Percentiles rank a stretch among this genome's conserved stretches.
Conservation (phyloP, 768 basidiomycete species). For the Termitomyces sp. region DNA sequence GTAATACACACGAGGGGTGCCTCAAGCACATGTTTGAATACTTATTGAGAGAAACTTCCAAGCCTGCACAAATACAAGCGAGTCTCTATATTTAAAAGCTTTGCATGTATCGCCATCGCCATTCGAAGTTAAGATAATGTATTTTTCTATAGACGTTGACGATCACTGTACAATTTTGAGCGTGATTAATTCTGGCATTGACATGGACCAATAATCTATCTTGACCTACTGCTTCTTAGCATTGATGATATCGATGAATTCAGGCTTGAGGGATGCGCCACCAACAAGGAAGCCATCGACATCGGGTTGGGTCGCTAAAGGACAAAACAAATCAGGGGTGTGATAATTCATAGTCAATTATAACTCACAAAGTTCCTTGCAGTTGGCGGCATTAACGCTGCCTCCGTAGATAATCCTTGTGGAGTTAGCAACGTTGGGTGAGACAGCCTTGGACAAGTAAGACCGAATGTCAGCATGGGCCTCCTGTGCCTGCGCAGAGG, state of each 20-base stretch:
- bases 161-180: background rate
- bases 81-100: background rate
- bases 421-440: slow-evolving; percentile 62
- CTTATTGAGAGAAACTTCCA: background rate
- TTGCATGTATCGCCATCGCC: background rate
- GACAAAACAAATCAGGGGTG: slow-evolving; percentile 3
- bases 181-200: background rate
- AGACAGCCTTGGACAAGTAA: slow-evolving; percentile 68
- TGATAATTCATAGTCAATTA: background rate
- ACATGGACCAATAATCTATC: background rate
- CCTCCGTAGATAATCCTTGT: slow-evolving; percentile 96
- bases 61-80: background rate
- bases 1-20: too few species aligned
- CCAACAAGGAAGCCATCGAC: slow-evolving; percentile 99
- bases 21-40: background rate
- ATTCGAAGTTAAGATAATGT: background rate
- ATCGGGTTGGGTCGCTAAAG: slow-evolving; percentile 69
- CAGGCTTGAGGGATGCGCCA: slow-evolving; percentile 96
- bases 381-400: slow-evolving; percentile 87
- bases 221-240: slow-evolving; percentile 30
- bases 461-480: slow-evolving; percentile 81
- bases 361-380: slow-evolving; percentile 77
- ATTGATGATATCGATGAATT: slow-evolving; percentile 92
- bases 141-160: slow-evolving; percentile 1
- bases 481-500: slow-evolving; percentile 89